A percentile compares a stretch with the other conserved stretches of the same genome.
These are phyloP conservation scores for Kuraishia ogatae DNA, from an alignment of 805 yeast genomes.

Conservation along the genomic window DNA sequence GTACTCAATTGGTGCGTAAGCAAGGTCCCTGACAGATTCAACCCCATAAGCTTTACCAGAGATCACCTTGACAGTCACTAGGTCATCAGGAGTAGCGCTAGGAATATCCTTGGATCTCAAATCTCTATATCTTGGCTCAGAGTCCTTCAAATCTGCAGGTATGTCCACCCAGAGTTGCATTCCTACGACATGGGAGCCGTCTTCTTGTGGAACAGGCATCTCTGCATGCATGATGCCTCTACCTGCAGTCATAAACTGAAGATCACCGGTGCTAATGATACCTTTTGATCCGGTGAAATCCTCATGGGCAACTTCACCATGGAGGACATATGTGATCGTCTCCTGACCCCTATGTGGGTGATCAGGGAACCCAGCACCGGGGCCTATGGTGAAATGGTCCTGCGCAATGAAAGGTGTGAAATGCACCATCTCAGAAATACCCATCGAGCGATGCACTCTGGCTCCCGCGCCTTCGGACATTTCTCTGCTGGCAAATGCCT, in stretches of 20 bases:
- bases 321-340: constrained; percentile 60
- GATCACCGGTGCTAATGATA: constrained; percentile 67
- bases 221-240: constrained; percentile 80
- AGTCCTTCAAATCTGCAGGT: constrained; percentile 53
- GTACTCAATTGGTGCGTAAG: constrained; percentile 73
- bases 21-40: constrained; percentile 61
- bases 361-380: constrained; percentile 74
- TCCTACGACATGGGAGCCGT: constrained; percentile 46
- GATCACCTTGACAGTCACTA: constrained; percentile 59
- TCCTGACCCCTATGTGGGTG: constrained; percentile 82
- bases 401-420: constrained; percentile 78
- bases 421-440: constrained; percentile 55
- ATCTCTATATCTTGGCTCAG: constrained; percentile 73
- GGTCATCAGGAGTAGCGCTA: constrained; percentile 51
- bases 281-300: constrained; percentile 84
- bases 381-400: constrained; percentile 63
- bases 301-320: constrained; percentile 68
- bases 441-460: constrained; percentile 71
- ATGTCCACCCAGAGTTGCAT: constrained; percentile 85
- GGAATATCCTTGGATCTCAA: constrained; percentile 66
- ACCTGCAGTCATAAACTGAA: constrained; percentile 94
- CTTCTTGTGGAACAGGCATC: constrained; percentile 49
- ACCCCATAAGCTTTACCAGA: constrained; percentile 72
- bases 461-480: constrained; percentile 87
- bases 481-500: constrained; percentile 50